Evolutionary conservation across 495 filamentous ascomycete species (phyloP), one percentile per base, ranked within the genome.

Genomic region (Talaromyces trachyspermus): DNA sequence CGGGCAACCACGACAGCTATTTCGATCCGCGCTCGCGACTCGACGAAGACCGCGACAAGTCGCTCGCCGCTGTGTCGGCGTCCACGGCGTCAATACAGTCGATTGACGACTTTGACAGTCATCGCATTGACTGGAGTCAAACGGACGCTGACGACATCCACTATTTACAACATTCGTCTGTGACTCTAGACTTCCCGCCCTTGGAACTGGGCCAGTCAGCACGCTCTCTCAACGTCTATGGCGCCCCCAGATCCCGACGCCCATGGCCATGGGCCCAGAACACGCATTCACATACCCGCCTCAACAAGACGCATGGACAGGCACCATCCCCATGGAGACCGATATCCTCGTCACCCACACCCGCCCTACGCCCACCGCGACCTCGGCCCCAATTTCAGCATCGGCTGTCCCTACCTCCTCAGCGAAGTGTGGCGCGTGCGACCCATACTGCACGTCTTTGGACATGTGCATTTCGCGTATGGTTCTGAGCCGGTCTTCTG

Each of bases 291-390:
- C 80, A 45, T 82, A 85, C 64, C 69, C 67, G 3, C 64, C 76
- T n/a, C 65, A 67, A 26, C 60, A 70, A 48, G 79, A 84, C 63
- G 77, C 74, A 17, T 85, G 81, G 81, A 73, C 74, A 1, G 67
- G 72, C 48, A 83, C 79, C 23, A 70, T 97, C 14, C 91, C 92
- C 0, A 51, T 62, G 6, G 79, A 85, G 43, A 86, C 81, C 1
- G 89, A 95, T 54, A 78, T 97, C 43, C 71, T 97, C 0, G 66
- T 97, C 32, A 97, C 91, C 8, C 91, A 97, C 58, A 83, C 82
- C 10, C 74, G 18, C 74, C 74, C 46, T 75, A 78, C 57, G 71
- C 80, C 54, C 91, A 97, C 59, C 78, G 85, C 5, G 91, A 97
- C 60, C 60, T 84, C 11, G 69, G 65, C 25, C 70, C 68, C 4